Base-by-base conservation (phyloP, 768 basidiomycete genomes). In the Naganishia onofrii region DNA sequence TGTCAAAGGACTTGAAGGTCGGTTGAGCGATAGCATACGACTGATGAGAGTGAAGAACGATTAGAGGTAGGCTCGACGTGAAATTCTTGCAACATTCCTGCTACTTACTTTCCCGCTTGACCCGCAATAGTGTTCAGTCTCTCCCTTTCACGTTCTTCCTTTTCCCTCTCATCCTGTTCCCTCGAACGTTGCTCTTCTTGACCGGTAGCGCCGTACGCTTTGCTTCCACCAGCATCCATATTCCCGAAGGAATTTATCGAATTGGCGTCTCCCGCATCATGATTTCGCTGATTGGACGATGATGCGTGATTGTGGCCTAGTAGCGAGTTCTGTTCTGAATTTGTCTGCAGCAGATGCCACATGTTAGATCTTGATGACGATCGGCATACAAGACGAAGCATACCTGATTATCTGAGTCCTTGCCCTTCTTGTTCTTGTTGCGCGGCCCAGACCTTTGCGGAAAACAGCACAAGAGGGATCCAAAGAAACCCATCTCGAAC, bases 401-500 rank as follows among this genome's bases (percentile, higher is more conserved):
- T 63, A 46, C 60, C 60, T 63, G 60, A 44, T 63, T 42, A 36
- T 63, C 60, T 12, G 60, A 63, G 23, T 29, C 42, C 60, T 44
- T 63, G 38, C 60, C 60, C 60, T 63, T 63, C 60, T 63, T 63
- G 60, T 58, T 58, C 32, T 51, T 51, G 48, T 51, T 51, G n/a
- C 48, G 48, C 48, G 48, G 23, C 23, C 60, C 36, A 17, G 38
- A 42, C 42, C 60, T 34, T 44, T 63, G 60, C 4, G 60, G 60
- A 26, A 63, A 63, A 63, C 60, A 63, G 38, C 60, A 63, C 23
- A 63, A 63, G 36, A 63, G 60, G 21, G 60, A 63, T 44, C 60
- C 60, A 26, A 63, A 28, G 13, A 63, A 44, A n/a, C 60, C 60
- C 60, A 63, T 63, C 17, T 13, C 46, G 23, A 26, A 31, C 29